Evolutionary conservation across 306 rosid species (phyloP).

Genomic region (Medicago arabica): DNA sequence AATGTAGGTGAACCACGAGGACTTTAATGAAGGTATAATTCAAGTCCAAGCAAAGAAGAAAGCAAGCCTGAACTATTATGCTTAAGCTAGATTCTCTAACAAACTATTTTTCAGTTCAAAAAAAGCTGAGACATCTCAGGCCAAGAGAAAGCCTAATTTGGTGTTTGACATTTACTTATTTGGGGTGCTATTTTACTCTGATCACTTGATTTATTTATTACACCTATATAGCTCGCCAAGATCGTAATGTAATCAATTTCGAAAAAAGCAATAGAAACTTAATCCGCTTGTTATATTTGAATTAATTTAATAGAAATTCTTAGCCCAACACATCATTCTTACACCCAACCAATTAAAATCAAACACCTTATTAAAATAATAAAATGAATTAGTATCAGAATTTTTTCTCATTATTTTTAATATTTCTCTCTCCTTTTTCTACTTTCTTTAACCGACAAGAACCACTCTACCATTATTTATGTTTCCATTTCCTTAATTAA

Average conservation of each 20-base stretch:
- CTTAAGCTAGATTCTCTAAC: constrained; percentile 47
- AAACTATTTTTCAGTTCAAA: background rate
- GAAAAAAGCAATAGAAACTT: background rate
- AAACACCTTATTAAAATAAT: too few relatives aligned
- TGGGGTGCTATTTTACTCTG: background rate
- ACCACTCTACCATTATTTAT: too few relatives aligned
- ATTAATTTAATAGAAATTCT: too few relatives aligned
- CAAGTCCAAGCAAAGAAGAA: constrained; percentile 99
- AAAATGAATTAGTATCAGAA: too few relatives aligned
- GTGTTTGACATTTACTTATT: background rate
- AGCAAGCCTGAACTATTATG: constrained; percentile 91
- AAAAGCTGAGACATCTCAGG: background rate
- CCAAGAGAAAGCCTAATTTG: background rate
- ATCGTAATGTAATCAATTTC: background rate
- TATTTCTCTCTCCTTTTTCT: too few relatives aligned
- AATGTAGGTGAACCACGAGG: constrained; percentile 91
- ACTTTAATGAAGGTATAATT: constrained; percentile 93
- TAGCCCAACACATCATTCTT: too few relatives aligned
- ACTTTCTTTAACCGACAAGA: too few relatives aligned
- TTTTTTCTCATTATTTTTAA: too few relatives aligned
- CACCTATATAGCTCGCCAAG: background rate
- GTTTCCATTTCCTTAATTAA: too few relatives aligned
- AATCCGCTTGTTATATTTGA: background rate
- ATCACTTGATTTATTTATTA: background rate
- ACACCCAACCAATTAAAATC: too few relatives aligned